Conservation (phyloP, 768 basidiomycete genomes). For the Goffeauzyma gilvescens region DNA sequence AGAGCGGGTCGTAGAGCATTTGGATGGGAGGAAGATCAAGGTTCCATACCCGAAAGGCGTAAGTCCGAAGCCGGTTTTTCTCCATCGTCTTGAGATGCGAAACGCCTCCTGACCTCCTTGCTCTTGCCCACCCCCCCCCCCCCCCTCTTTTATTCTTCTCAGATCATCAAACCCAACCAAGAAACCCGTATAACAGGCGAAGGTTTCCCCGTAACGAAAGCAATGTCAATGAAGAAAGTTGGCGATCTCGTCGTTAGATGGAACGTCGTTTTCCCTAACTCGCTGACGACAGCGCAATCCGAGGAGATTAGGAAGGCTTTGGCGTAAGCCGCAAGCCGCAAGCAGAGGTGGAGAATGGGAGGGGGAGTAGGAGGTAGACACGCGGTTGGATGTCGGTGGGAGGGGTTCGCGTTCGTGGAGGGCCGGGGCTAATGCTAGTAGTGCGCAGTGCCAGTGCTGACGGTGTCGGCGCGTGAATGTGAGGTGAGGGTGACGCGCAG, state of each 20-base stretch:
- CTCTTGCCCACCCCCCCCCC: neutral
- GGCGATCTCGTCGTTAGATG: constrained; percentile 66
- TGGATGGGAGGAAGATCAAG: constrained; percentile 65
- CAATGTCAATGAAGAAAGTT: constrained; percentile 47
- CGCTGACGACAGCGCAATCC: constrained; percentile 56
- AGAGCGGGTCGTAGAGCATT: constrained; percentile 44
- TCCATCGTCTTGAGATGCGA: neutral
- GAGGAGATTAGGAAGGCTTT: constrained; percentile 54
- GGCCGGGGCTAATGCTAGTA: too few relatives aligned
- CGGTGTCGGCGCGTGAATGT: too few relatives aligned
- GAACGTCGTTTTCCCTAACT: constrained; percentile 65
- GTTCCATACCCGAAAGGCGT: constrained; percentile 42
- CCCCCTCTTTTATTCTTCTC: neutral
- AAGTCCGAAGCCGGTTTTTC: constrained; percentile 8
- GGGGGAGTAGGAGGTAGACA: too few relatives aligned
- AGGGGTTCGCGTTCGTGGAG: too few relatives aligned
- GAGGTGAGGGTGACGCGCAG: too few relatives aligned
- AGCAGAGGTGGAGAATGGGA: too few relatives aligned
- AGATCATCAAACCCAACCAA: constrained; percentile 38
- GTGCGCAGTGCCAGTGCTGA: too few relatives aligned
- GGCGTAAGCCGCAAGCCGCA: too few relatives aligned
- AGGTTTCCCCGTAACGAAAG: constrained; percentile 54
- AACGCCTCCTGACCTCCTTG: neutral
- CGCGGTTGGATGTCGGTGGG: too few relatives aligned
- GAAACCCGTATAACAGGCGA: constrained; percentile 53